Evolutionary conservation across 192 early-diverging fungal species (phyloP), one percentile per base, ranked within the genome.

Genomic region (Coemansia erecta): DNA sequence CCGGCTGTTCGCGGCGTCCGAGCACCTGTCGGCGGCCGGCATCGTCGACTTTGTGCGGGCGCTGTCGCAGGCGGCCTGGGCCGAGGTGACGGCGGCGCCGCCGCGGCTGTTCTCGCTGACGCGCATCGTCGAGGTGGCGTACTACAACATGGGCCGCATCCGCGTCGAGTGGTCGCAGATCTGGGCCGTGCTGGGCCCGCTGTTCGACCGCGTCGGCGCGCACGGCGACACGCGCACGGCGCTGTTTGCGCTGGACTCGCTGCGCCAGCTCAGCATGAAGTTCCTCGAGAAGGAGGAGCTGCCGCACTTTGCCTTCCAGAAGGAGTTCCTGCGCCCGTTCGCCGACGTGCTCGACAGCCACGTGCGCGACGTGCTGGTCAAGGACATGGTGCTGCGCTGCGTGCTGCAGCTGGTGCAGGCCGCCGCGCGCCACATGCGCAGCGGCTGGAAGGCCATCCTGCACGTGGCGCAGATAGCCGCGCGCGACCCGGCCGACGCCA

Each of bases 131-230:
- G 95, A 98, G 66, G 93, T 98, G 51, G 86, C 92, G 1, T 92
- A 98, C 77, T 98, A 98, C 81, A 98, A 98, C 72, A 95, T 98
- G 93, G 83, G 82, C 39, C 90, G 95, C 59, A 98, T 98, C 66
- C 85, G 95, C 52, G 87, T 92, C 65, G 92, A 95, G 72, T 98
- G 95, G 94, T 89, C 89, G 23, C 89, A 94, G 68, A 85, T 95
- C 44, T 97, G 95, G 94, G 81, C 83, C 0, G 88, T 89, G 12
- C 71, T 90, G 15, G 89, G 89, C 0, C 86, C 88, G 40, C 87
- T 94, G 63, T 95, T 95, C 66, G 90, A 96, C 68, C 85, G 83
- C 22, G 90, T 94, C 15, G 94, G 89, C 5, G 89, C 88, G 41
- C 87, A 95, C 54, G 84, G 89, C n/a, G 90, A 91, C 64, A 78